phyloP scores from a whole-genome alignment of 208 protist genomes.

The Leishmania martiniquensis region DNA sequence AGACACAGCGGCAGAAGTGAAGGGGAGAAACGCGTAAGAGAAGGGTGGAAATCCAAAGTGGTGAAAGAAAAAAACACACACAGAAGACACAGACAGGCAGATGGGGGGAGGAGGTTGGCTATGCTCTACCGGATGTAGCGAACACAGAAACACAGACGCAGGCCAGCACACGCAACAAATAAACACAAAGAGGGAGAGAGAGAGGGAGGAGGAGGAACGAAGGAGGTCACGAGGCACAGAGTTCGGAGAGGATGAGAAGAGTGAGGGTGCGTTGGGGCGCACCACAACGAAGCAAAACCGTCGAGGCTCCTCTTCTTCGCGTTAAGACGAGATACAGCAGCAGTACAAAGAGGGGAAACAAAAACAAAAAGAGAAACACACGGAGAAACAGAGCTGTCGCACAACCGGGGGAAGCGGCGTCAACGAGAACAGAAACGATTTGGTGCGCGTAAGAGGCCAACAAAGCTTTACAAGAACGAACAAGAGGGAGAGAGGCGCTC shows the following conservation, averaged over 20 bases:
- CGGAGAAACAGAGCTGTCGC: too few relatives aligned
- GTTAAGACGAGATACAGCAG: background rate
- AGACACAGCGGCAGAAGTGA: background rate
- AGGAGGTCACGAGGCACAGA: background rate
- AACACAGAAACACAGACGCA: background rate
- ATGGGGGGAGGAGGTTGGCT: background rate
- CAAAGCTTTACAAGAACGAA: too few relatives aligned
- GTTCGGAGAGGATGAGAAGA: background rate
- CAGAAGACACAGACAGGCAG: background rate
- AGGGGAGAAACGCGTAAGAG: background rate
- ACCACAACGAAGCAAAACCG: background rate
- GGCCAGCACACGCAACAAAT: background rate
- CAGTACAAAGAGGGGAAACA: background rate
- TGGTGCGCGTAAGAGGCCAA: too few relatives aligned
- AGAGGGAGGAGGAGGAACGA: background rate
- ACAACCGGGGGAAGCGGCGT: too few relatives aligned
- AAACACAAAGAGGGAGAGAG: background rate
- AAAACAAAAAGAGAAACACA: background rate
- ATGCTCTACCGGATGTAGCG: background rate
- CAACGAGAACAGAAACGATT: too few relatives aligned
- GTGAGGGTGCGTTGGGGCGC: background rate
- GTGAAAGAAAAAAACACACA: background rate
- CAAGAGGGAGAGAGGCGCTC: background rate
- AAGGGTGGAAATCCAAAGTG: background rate
- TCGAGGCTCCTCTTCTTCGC: background rate